Evolutionary conservation across 768 basidiomycete species (phyloP).

Genomic region (Boletus rufocinnamomeus): DNA sequence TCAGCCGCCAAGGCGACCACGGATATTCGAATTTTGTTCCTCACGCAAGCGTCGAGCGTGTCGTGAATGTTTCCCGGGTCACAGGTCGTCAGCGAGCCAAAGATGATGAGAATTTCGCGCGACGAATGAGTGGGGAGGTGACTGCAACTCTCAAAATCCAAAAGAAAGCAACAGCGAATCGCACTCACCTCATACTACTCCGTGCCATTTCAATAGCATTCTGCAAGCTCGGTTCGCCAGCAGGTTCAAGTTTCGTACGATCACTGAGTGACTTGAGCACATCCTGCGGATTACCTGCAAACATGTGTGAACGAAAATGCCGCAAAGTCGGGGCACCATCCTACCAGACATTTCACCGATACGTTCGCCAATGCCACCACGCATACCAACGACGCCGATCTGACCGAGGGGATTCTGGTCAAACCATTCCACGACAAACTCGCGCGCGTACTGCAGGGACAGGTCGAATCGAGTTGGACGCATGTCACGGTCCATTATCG

Average conservation of each 20-base stretch:
- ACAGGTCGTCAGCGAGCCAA: slow-evolving; percentile 94
- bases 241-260: slow-evolving; percentile 84
- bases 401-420: slow-evolving; percentile 99
- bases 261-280: slow-evolving; percentile 86
- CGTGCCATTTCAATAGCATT: slow-evolving; percentile 98
- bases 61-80: slow-evolving; percentile 97
- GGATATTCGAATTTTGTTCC: slow-evolving; percentile 85
- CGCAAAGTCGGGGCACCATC: slow-evolving; percentile 20
- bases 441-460: slow-evolving; percentile 84
- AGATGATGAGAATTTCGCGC: slow-evolving; percentile 90
- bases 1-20: slow-evolving; percentile 95
- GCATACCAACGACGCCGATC: slow-evolving; percentile 92
- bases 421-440: slow-evolving; percentile 96
- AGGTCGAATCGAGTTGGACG: slow-evolving; percentile 92
- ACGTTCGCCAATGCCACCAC: slow-evolving; percentile 87
- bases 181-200: slow-evolving; percentile 80
- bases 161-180: not conserved
- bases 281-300: slow-evolving; percentile 90
- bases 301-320: slow-evolving; percentile 7
- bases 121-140: slow-evolving; percentile 98
- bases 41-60: slow-evolving; percentile 82
- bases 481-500: slow-evolving; percentile 97
- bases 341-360: slow-evolving; percentile 91
- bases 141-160: slow-evolving; percentile 42
- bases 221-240: slow-evolving; percentile 93